Base-by-base conservation (phyloP, 1,284 basidiomycete genomes). In the Phylloboletellus chloephorus region DNA sequence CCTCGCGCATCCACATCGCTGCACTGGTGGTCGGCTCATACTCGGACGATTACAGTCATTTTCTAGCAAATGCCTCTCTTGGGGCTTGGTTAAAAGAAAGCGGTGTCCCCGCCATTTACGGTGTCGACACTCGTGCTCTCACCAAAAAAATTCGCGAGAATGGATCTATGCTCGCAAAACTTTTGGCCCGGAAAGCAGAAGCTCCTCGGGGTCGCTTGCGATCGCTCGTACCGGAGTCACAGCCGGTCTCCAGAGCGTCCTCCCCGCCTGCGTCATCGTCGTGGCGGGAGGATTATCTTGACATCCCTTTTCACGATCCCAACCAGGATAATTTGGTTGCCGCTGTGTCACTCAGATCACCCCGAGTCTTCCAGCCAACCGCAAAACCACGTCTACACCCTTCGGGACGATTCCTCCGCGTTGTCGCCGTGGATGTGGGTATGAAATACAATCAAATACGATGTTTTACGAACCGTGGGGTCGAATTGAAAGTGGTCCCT, bases 381-480 rank as follows among this genome's bases (percentile, higher is more conserved):
- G 58, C 65, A 25, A 72, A 72, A 31, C 71, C 79, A 21, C 75
- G 76, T 46, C 60, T 82, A 37, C 92, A 98, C 65, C 89, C 91
- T 2, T 82, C 81, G 2, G 78, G 79, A 36, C 81, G 93, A 37
- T 72, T 81, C 1, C 63, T 98, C 26, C 86, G 96, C 48, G 78
- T 99, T 36, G 60, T 98, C 16, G 91, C 91, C 4, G 71, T 98
- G 43, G 96, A 99, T 64, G 94, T 98, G 41, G 96, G 96, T 31
- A 98, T 98, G 89, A 99, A 99, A 70, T 95, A 87, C 71, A 98
- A 98, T 69, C 96, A 98, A 67, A 95, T 98, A 54, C 81, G 96
- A 33, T 99, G 95, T 73, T 97, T 99, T 70, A 84, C 81, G 38
- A 76, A 82, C 40, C 88, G 96, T 34, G 95, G 96, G 40, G 80